These are phyloP conservation scores for Ceratobasidium sp. DNA, from an alignment of 1,284 basidiomycete species.

Conservation along the genomic window DNA sequence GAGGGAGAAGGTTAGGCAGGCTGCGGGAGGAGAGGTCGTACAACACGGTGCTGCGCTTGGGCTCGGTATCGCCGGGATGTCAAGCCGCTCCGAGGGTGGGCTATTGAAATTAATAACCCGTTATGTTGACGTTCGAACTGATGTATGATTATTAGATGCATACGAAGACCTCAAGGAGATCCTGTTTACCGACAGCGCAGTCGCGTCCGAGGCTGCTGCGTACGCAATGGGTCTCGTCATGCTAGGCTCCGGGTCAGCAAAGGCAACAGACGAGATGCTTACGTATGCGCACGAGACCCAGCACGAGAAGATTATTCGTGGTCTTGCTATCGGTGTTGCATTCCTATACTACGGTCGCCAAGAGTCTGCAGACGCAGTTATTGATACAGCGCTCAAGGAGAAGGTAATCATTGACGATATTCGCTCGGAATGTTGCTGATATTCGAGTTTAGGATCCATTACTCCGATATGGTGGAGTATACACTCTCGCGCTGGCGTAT, in stretches of 20 bases:
- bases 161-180: constrained; percentile 92
- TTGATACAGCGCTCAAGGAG: constrained; percentile 82
- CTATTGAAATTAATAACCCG: constrained; percentile 37
- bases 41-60: constrained; percentile 97
- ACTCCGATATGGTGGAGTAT: constrained; percentile 94
- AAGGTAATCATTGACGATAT: constrained; percentile 69
- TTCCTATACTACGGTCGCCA: constrained; percentile 93
- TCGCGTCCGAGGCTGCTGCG: constrained; percentile 93
- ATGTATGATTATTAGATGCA: constrained; percentile 68
- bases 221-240: constrained; percentile 97
- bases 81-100: constrained; percentile 79
- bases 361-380: constrained; percentile 85
- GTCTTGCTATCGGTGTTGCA: constrained; percentile 90
- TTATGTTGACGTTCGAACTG: not conserved
- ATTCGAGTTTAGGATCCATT: constrained; percentile 83
- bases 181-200: constrained; percentile 92
- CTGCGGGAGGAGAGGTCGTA: constrained; percentile 81
- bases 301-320: constrained; percentile 98
- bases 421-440: constrained; percentile 2
- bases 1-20: constrained; percentile 79
- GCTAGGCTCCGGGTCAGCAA: constrained; percentile 87
- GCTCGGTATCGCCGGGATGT: constrained; percentile 93
- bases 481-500: constrained; percentile 93
- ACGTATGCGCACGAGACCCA: constrained; percentile 95
- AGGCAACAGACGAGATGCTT: constrained; percentile 91